These are phyloP conservation scores for Baorangia bicolor DNA, from an alignment of 768 basidiomycete species.

Conservation along the genomic window DNA sequence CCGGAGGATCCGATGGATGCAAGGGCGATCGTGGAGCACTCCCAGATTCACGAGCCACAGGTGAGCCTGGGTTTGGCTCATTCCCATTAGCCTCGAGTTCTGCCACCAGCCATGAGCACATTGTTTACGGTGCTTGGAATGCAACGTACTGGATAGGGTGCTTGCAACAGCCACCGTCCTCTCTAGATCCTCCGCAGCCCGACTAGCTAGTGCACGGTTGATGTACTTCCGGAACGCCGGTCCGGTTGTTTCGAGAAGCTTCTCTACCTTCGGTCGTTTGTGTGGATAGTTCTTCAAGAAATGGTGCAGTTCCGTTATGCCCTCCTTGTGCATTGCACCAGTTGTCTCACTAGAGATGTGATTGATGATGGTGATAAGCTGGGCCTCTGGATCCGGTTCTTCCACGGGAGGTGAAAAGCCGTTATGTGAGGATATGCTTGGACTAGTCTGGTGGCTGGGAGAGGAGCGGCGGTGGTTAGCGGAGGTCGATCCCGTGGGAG, in stretches of 20 bases:
- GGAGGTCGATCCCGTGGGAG: conserved; percentile 65
- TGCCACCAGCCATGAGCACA: conserved; percentile 28
- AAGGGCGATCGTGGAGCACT: conserved; percentile 37
- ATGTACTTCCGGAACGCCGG: conserved; percentile 92
- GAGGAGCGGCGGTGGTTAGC: conserved; percentile 52
- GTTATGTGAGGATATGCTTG: conserved; percentile 62
- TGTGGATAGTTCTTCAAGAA: conserved; percentile 91
- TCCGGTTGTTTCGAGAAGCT: conserved; percentile 85
- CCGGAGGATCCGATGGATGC: conserved; percentile 35
- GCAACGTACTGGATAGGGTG: conserved; percentile 69
- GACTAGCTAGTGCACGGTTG: conserved; percentile 79
- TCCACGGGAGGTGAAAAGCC: conserved; percentile 55
- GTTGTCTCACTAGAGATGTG: conserved; percentile 89
- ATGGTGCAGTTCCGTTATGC: conserved; percentile 91
- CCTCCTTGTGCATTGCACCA: conserved; percentile 87
- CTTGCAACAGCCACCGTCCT: conserved; percentile 78
- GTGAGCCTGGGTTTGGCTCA: conserved; percentile 35
- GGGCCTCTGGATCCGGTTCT: conserved; percentile 86
- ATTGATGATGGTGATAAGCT: conserved; percentile 77
- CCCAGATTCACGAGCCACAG: conserved; percentile 30
- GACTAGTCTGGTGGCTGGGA: conserved; percentile 66
- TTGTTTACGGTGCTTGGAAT: background rate
- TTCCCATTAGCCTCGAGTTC: conserved; percentile 61
- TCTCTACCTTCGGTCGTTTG: conserved; percentile 78
- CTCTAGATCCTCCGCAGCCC: conserved; percentile 86